Conservation (phyloP, 2,329 filamentous ascomycete genomes). For the Microascus cirrosus region DNA sequence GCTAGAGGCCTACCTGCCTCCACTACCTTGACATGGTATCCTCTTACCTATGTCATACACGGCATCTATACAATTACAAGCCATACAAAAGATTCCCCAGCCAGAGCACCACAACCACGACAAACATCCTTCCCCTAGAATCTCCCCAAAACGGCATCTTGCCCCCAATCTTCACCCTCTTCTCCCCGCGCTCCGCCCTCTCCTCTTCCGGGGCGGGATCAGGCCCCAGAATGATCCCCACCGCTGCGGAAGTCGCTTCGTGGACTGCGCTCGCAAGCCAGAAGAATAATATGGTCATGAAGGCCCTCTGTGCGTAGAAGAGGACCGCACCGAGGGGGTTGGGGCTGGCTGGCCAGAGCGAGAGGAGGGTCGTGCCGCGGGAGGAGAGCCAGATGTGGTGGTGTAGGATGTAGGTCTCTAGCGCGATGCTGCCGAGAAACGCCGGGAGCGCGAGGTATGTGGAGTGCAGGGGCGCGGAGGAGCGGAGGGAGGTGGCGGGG, state of each 20-base stretch:
- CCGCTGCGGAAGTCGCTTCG: background rate
- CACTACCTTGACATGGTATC: background rate
- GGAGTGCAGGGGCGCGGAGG: slow-evolving; percentile 16
- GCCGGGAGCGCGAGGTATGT: slow-evolving; percentile 6
- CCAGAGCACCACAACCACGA: background rate
- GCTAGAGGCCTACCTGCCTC: no score
- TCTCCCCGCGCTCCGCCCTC: background rate
- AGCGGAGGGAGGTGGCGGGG: slow-evolving; percentile 39
- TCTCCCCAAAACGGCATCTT: background rate
- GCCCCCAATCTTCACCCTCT: background rate
- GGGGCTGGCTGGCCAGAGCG: background rate
- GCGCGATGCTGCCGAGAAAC: slow-evolving; percentile 38
- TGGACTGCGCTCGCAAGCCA: background rate
- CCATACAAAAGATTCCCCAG: background rate
- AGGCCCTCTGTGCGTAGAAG: background rate
- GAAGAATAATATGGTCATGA: background rate
- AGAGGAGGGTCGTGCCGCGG: background rate
- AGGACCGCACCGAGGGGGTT: background rate
- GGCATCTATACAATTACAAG: background rate
- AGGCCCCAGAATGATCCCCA: background rate
- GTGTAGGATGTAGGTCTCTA: slow-evolving; percentile 50
- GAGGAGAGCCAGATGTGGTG: slow-evolving; percentile 50
- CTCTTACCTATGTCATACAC: background rate
- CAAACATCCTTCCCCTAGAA: background rate
- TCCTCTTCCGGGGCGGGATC: background rate